phyloP scores from a whole-genome alignment of 306 rosid species.

The Inga laurina region DNA sequence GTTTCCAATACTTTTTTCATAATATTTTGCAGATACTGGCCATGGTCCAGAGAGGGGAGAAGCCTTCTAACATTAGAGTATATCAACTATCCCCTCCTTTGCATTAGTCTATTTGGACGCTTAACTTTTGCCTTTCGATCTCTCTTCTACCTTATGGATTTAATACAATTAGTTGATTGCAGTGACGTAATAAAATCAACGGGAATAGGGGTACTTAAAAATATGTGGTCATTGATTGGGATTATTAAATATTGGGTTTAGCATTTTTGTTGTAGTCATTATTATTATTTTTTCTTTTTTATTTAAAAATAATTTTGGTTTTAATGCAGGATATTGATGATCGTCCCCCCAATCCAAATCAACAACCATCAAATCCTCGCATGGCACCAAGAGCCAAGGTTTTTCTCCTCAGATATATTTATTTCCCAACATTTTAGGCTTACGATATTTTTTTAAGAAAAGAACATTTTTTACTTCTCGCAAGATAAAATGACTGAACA shows the following conservation, averaged over 20 bases:
- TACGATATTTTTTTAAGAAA: neutral
- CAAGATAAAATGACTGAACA: neutral
- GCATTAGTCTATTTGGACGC: slow-evolving; percentile 5
- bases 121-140: neutral
- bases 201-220: neutral
- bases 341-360: slow-evolving; percentile 80
- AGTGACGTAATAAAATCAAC: neutral
- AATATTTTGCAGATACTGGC: slow-evolving; percentile 71
- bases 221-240: neutral
- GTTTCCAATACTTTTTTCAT: neutral
- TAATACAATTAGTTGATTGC: slow-evolving; percentile 16
- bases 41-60: slow-evolving; percentile 94
- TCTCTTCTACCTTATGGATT: slow-evolving; percentile 3
- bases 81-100: slow-evolving; percentile 15
- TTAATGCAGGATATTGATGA: slow-evolving; percentile 79
- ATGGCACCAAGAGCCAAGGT: slow-evolving; percentile 79
- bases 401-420: slow-evolving; percentile 4
- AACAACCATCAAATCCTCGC: slow-evolving; percentile 81
- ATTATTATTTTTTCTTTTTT: slow-evolving; percentile 10
- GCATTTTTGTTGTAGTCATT: slow-evolving; percentile 25
- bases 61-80: slow-evolving; percentile 81
- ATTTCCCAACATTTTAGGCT: neutral
- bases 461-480: neutral
- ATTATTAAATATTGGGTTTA: slow-evolving; percentile 22
- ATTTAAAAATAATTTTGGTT: neutral